Percentiles rank a stretch among this genome's conserved stretches.
phyloP scores from a whole-genome alignment of 169 alveolate genomes.

The Plasmodium vivax region DNA sequence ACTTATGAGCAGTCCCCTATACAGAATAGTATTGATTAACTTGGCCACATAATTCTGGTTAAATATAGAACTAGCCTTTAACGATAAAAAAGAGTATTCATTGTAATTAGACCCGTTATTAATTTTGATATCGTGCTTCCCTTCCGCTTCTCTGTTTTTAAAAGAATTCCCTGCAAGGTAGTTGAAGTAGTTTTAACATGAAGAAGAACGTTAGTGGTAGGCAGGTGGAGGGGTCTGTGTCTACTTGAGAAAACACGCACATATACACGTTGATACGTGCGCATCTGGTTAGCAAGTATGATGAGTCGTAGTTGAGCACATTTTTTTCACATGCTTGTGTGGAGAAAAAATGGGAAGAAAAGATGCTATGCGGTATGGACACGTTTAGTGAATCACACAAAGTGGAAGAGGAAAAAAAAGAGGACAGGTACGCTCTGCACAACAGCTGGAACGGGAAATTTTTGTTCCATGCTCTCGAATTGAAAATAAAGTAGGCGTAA shows the following conservation, averaged over 20 bases:
- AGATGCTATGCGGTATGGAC: background rate
- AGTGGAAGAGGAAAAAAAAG: background rate
- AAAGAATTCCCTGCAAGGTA: background rate
- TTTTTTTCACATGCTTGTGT: background rate
- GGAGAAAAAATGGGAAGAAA: background rate
- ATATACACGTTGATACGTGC: background rate
- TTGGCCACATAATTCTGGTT: constrained; percentile 56
- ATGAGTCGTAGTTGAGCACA: background rate
- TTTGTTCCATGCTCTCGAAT: background rate
- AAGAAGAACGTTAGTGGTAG: background rate
- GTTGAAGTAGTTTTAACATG: background rate
- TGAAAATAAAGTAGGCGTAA: background rate
- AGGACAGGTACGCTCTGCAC: background rate
- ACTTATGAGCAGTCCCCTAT: constrained; percentile 51
- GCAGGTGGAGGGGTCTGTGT: background rate
- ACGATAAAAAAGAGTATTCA: constrained; percentile 60
- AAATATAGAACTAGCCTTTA: constrained; percentile 70
- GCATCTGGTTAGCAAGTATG: background rate
- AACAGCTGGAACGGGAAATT: background rate
- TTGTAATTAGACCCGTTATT: constrained; percentile 4
- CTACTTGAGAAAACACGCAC: background rate
- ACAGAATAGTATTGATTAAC: constrained; percentile 38
- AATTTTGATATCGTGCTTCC: constrained; percentile 3
- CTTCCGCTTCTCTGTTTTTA: constrained; percentile 19
- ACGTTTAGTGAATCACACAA: background rate